Base-by-base conservation (phyloP, 2,329 filamentous ascomycete species). In the Calycina marina region DNA sequence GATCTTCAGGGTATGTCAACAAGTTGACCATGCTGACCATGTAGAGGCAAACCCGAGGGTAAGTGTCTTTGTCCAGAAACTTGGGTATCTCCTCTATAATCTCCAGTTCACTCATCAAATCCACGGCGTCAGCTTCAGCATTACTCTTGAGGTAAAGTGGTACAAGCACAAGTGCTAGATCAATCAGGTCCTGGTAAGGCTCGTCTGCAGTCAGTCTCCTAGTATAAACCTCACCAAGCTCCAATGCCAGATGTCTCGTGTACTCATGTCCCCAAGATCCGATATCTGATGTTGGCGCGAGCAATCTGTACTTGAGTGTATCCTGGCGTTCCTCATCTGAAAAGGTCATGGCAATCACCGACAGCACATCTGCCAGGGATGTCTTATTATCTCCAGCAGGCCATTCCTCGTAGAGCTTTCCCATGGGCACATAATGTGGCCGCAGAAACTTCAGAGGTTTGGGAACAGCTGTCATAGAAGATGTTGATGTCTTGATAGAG, bases 21-120 rank as follows among this genome's bases (percentile, higher is more conserved):
- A 98, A 72, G 52, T 90, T 93, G 45, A 98, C 90, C 82, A 96
- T 96, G 64, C 84, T 93, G 48, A 93, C 84, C 78, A 98, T 93
- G 62, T 98, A 98, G 45, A 98, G 62, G 54, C 90, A 96, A 35
- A 94, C 90, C 51, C 90, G 69, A 32, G 80, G 67, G 55, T 93
- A 98, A 15, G 86, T 96, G 59, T 96, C 78, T 56, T 92, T 79
- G 56, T 98, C 90, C 32, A 98, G 69, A 49, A 86, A 92, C 44
- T 84, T 70, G 35, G 83, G 76, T 28, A 98, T 80, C 51, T 86
- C 65, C 51, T 94, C 84, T 45, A 98, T 96, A 55, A 94, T 93
- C 60, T 98, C 90, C 38, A 98, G 65, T 60, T 98, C 92, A 54
- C 85, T 94, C 66, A 98, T 74, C 44, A 98, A 68, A 57, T 98